Evolutionary conservation across 768 basidiomycete species (phyloP).

Genomic region (Phlebiopsis gigantea): DNA sequence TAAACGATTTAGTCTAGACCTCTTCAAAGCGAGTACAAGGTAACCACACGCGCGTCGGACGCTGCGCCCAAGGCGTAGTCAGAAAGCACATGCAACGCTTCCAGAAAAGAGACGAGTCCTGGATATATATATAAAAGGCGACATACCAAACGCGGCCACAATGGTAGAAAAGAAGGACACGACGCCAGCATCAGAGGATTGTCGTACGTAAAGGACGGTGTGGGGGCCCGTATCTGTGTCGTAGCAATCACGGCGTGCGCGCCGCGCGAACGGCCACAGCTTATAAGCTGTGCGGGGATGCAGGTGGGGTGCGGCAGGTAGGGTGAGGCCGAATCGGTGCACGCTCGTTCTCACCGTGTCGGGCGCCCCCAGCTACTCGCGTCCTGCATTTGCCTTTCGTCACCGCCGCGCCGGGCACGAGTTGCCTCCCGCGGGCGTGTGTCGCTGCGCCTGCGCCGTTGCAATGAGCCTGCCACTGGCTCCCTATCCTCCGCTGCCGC

Average conservation of each 20-base stretch:
- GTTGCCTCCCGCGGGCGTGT: background rate
- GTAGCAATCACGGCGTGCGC: background rate
- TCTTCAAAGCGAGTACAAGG: background rate
- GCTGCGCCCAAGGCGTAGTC: background rate
- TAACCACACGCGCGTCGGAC: background rate
- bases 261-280: background rate
- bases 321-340: background rate
- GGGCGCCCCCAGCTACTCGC: constrained; percentile 1
- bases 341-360: background rate
- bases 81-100: background rate
- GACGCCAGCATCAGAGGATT: background rate
- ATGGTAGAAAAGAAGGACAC: background rate
- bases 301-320: constrained; percentile 1
- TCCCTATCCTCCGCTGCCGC: constrained; percentile 33
- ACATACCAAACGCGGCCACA: background rate
- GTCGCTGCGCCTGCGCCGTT: constrained; percentile 1
- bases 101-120: too few relatives aligned
- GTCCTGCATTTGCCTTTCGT: constrained; percentile 5
- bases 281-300: background rate
- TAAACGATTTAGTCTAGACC: too few relatives aligned
- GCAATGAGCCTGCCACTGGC: constrained; percentile 29
- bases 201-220: background rate
- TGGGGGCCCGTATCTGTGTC: background rate
- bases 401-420: background rate
- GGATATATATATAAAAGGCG: too few relatives aligned